phyloP scores from a whole-genome alignment of 495 filamentous ascomycete species.

The Hypoxylon perforatum region DNA sequence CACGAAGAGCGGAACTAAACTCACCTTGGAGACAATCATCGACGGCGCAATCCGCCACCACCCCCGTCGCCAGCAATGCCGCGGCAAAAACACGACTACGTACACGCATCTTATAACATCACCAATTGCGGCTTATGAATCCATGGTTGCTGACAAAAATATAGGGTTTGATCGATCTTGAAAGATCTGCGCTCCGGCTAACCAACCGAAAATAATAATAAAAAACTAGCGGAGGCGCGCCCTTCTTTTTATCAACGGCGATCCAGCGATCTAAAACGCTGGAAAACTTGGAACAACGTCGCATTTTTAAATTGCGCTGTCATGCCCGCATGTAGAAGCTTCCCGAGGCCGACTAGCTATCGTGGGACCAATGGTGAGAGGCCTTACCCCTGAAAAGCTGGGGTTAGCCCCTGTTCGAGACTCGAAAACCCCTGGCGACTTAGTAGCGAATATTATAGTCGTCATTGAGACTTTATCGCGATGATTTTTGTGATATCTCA shows the following conservation, averaged over 20 bases:
- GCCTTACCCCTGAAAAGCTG: constrained; percentile 20
- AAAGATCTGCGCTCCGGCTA: neutral
- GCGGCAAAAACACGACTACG: constrained; percentile 3
- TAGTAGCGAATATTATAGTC: neutral
- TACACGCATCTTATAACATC: constrained; percentile 23
- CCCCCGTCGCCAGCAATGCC: constrained; percentile 12
- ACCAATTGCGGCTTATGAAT: constrained; percentile 1
- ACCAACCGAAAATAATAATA: neutral
- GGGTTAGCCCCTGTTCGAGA: constrained; percentile 9
- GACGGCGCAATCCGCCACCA: constrained; percentile 21
- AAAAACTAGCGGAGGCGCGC: no score
- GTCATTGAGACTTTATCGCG: constrained; percentile 1
- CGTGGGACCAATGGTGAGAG: constrained; percentile 12
- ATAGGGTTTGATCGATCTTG: constrained; percentile 3
- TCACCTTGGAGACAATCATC: constrained; percentile 41
- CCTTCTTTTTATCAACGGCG: constrained; percentile 7
- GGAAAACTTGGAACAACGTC: constrained; percentile 31
- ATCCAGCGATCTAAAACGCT: constrained; percentile 19
- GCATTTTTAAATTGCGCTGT: constrained; percentile 27
- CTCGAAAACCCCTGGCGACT: neutral
- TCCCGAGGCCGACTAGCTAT: constrained; percentile 2
- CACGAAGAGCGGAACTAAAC: neutral
- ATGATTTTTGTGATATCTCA: neutral
- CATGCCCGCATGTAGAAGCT: constrained; percentile 20
- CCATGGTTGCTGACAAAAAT: constrained; percentile 10